Conservation (phyloP, 257 asterid genomes). For the Solanum clarkiae region DNA sequence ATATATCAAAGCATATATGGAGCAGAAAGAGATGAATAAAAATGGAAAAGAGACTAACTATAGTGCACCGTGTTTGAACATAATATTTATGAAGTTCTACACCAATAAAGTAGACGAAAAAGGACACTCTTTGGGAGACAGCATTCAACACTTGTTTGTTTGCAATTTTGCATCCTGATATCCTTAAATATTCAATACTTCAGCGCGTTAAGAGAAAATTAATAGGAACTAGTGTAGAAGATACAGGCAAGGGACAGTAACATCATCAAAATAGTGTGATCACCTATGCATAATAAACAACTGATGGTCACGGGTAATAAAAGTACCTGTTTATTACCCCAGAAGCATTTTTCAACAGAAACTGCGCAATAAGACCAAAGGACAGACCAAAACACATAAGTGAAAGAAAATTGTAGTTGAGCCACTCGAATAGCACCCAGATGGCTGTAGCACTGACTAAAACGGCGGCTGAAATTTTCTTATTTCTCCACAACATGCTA, state of each 20-base stretch:
- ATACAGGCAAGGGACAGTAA: background rate
- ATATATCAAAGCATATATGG: background rate
- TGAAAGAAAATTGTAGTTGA: slow-evolving; percentile 18
- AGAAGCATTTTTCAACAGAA: slow-evolving; percentile 57
- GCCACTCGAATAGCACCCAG: slow-evolving; percentile 17
- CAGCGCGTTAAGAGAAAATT: background rate
- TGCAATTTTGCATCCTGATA: background rate
- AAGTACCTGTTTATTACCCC: slow-evolving; percentile 37
- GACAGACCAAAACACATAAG: slow-evolving; percentile 32
- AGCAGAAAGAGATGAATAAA: background rate
- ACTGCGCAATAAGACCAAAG: slow-evolving; percentile 49
- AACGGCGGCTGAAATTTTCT: slow-evolving; percentile 11
- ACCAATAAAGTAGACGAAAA: background rate
- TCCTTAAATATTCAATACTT: background rate
- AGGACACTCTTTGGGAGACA: background rate
- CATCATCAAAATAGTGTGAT: background rate
- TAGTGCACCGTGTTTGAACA: background rate
- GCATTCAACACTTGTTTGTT: background rate
- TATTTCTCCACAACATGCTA: slow-evolving; percentile 16
- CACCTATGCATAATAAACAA: background rate
- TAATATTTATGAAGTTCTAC: background rate
- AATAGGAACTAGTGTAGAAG: background rate
- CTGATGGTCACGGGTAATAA: background rate
- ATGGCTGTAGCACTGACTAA: slow-evolving; percentile 4
- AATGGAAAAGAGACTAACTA: background rate